Percentiles rank a stretch among this genome's conserved stretches.
Conservation (phyloP, 805 yeast species). For the Spencermartinsiella europaea region DNA sequence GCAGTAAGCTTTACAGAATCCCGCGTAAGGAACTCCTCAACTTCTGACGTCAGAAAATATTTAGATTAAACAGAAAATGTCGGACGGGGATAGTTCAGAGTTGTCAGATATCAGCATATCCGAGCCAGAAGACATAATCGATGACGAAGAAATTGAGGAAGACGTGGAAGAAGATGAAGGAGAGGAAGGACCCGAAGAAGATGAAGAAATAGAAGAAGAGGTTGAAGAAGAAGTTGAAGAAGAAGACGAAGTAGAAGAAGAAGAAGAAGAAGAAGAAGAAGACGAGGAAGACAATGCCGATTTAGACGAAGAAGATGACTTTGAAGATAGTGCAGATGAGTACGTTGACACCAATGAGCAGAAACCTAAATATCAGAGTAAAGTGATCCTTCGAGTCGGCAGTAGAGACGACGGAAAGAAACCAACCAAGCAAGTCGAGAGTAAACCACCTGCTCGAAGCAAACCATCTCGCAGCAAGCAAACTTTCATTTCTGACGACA, state of each 20-base stretch:
- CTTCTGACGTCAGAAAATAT: too few relatives aligned
- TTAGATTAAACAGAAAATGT: too few relatives aligned
- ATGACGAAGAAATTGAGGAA: constrained; percentile 15
- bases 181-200: constrained; percentile 8
- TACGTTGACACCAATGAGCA: constrained; percentile 20
- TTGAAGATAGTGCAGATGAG: constrained; percentile 18
- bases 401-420: constrained; percentile 2
- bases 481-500: constrained; percentile 8
- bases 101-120: constrained; percentile 13
- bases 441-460: constrained; percentile 16
- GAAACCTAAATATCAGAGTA: constrained; percentile 8
- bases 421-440: neutral
- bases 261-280: constrained; percentile 17
- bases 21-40: too few relatives aligned
- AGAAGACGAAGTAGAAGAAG: constrained; percentile 8
- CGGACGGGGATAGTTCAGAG: constrained; percentile 15
- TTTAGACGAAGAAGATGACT: constrained; percentile 17
- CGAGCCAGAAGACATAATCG: constrained; percentile 1
- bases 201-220: constrained; percentile 2
- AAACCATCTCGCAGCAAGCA: constrained; percentile 12
- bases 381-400: constrained; percentile 6
- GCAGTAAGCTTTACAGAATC: too few relatives aligned
- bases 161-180: constrained; percentile 8
- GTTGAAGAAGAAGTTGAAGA: constrained; percentile 1
- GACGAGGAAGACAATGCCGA: constrained; percentile 18